Conservation (phyloP, 352 stramenopile species). For the Pythium angustatum region DNA sequence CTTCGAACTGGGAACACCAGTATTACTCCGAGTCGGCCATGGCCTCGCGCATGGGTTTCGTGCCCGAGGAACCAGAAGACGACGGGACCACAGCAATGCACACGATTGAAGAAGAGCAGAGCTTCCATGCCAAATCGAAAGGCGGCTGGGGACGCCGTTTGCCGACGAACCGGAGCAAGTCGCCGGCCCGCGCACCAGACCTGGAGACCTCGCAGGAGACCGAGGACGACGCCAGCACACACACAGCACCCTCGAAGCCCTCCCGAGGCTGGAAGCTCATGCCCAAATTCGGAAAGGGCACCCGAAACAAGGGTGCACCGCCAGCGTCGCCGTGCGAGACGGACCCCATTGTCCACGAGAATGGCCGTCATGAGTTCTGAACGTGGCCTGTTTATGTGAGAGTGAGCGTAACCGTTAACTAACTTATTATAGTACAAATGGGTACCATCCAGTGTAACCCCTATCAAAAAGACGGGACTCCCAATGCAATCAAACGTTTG, state of each 20-base stretch:
- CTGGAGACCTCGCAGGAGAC: neutral
- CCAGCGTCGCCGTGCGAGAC: constrained; percentile 33
- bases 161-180: constrained; percentile 27
- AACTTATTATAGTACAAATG: constrained; percentile 8
- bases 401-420: neutral
- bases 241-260: constrained; percentile 12
- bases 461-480: neutral
- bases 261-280: constrained; percentile 30
- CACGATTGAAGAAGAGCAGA: constrained; percentile 28
- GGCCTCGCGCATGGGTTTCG: constrained; percentile 3
- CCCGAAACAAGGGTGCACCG: constrained; percentile 11
- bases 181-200: constrained; percentile 19
- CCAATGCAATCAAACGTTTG: constrained; percentile 27
- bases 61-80: constrained; percentile 2
- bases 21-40: constrained; percentile 15
- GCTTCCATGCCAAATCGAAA: too few relatives aligned
- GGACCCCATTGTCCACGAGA: constrained; percentile 34
- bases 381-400: constrained; percentile 10
- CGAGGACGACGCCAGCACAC: neutral
- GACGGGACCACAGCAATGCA: constrained; percentile 7
- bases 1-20: constrained; percentile 1
- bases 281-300: constrained; percentile 37
- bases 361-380: constrained; percentile 61
- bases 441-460: constrained; percentile 8
- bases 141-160: constrained; percentile 6